A percentile compares a stretch with the other conserved stretches of the same genome.
Evolutionary conservation across 2,329 filamentous ascomycete species (phyloP).

Genomic region (Neofusicoccum laricinum): DNA sequence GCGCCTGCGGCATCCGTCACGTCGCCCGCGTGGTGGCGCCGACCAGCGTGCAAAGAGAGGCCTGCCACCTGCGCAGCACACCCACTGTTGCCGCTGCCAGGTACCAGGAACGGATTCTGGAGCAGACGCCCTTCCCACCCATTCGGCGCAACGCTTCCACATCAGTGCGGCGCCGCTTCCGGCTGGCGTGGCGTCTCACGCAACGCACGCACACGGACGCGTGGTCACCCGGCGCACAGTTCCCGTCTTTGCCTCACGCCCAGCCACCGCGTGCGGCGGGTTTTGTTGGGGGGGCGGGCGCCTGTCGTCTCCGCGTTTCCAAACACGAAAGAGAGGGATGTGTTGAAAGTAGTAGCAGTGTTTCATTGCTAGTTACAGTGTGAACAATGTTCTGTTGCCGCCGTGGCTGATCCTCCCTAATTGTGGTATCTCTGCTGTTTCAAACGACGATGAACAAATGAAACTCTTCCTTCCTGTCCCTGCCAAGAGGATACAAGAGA

Average conservation of each 20-base stretch:
- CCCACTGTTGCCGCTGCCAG: too few relatives aligned
- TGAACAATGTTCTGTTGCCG: conserved; percentile 5
- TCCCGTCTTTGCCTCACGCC: neutral
- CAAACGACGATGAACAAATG: neutral
- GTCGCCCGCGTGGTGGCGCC: too few relatives aligned
- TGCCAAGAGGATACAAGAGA: neutral
- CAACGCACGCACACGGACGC: too few relatives aligned
- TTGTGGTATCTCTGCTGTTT: neutral
- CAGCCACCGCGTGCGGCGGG: too few relatives aligned
- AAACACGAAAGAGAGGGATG: neutral
- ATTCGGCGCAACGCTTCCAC: neutral
- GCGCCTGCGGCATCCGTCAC: neutral
- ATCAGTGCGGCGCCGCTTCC: neutral
- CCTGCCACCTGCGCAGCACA: too few relatives aligned
- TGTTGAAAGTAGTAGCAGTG: neutral
- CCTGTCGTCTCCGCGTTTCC: neutral
- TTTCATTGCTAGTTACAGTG: conserved; percentile 5
- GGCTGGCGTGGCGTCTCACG: neutral
- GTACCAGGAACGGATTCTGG: too few relatives aligned
- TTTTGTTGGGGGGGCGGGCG: too few relatives aligned
- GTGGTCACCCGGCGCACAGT: too few relatives aligned
- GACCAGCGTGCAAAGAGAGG: neutral
- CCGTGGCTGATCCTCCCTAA: neutral
- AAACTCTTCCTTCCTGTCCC: neutral
- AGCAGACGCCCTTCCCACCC: too few relatives aligned